Conservation (phyloP, 768 basidiomycete genomes). For the Collybia nuda region DNA sequence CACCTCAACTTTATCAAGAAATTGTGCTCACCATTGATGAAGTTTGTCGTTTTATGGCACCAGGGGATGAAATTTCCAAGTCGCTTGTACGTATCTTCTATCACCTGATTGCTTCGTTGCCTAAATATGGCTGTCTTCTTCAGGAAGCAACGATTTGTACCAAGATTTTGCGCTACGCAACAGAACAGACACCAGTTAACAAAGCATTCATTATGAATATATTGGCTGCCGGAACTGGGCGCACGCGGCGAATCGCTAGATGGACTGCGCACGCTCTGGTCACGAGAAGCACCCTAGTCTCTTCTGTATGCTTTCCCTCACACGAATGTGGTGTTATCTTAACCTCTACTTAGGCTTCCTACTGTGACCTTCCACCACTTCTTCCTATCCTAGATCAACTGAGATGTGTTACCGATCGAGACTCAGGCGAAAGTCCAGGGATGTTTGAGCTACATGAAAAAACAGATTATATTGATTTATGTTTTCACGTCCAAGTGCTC, state of each 20-base stretch:
- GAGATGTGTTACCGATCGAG: conserved; percentile 27
- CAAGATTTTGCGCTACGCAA: conserved; percentile 41
- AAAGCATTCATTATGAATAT: conserved; percentile 50
- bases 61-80: conserved; percentile 22
- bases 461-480: conserved; percentile 63
- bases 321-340: conserved; percentile 7
- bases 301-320: conserved; percentile 14
- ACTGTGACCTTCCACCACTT: conserved; percentile 50
- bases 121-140: neutral
- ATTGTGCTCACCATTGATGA: conserved; percentile 46
- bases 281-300: conserved; percentile 21
- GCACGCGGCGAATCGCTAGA: conserved; percentile 54
- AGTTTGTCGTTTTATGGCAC: conserved; percentile 42
- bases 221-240: conserved; percentile 49
- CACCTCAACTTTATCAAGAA: conserved; percentile 42
- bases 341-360: conserved; percentile 32
- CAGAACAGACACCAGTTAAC: conserved; percentile 42
- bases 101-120: neutral
- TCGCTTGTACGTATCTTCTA: conserved; percentile 21
- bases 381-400: conserved; percentile 49
- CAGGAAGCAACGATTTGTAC: conserved; percentile 50
- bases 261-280: conserved; percentile 56
- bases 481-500: conserved; percentile 56
- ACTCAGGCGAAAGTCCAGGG: conserved; percentile 25
- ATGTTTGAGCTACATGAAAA: conserved; percentile 55